Base-by-base conservation (phyloP, 805 yeast species). In the Schwanniomyces yamadae region DNA sequence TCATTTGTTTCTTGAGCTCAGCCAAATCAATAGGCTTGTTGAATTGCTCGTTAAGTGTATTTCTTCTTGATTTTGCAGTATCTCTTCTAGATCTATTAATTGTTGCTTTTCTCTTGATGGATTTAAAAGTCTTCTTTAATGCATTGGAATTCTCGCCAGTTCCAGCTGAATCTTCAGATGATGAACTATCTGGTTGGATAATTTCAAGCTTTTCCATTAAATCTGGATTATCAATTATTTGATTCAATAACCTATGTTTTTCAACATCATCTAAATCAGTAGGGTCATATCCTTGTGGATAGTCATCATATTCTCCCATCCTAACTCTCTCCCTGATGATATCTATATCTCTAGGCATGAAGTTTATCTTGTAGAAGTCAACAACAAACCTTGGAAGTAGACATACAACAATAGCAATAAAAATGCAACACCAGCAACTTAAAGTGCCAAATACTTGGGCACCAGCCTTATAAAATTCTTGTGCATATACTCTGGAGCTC, bases 341-440 rank as follows among this genome's bases (percentile, higher is more conserved):
- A 49, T 85, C 95, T 30, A 80, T 70, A 51, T 84, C 93, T 24
- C 61, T 54, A 2, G 95, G 95, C 34, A 49, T 51, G 59, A 75
- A 81, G 37, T 78, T 63, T 36, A 73, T 65, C 47, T 59, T 73
- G 33, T 74, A 43, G 28, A 75, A 61, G 49, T 80, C 80, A 46
- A 51, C 66, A 2, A 66, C 50, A 52, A 82, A 73, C 34, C 88
- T 71, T 4, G 95, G 95, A 31, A 81, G 52, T 28, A 84, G 42
- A 42, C 82, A 75, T 11, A 63, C 53, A 8, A 80, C 52, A 1
- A 77, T 58, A 9, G 84, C 82, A 23, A 82, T 59, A 39, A 82
- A 70, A 11, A 76, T 56, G 40, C 73, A 66, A 28, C 80, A 77
- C 95, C 95, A 85, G 53, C 79, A 81, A 4, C 75, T 52, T 22